A percentile compares a stretch with the other conserved stretches of the same genome.
These are phyloP conservation scores for Penicillium salamii DNA, from an alignment of 495 filamentous ascomycete species.

Conservation along the genomic window DNA sequence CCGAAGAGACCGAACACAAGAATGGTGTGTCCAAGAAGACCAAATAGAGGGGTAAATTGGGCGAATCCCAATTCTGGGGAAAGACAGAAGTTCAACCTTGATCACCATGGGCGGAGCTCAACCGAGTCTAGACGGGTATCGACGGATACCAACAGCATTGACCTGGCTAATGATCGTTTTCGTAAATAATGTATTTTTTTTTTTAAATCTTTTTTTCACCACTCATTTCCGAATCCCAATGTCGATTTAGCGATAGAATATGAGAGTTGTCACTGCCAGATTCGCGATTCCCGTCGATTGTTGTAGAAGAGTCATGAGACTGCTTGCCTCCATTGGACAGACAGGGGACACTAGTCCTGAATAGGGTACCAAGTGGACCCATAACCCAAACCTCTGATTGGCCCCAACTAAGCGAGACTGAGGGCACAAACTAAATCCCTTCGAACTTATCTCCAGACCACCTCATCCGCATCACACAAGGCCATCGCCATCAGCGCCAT, in stretches of 20 bases:
- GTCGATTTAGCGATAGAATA: conserved; percentile 10
- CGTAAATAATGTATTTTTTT: conserved; percentile 11
- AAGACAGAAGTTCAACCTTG: conserved; percentile 18
- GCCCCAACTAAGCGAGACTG: conserved; percentile 33
- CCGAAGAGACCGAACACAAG: conserved; percentile 30
- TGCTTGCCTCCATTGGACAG: conserved; percentile 8
- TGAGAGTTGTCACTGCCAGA: conserved; percentile 1
- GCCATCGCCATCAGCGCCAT: conserved; percentile 50
- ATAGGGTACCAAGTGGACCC: background rate
- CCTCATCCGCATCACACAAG: conserved; percentile 40
- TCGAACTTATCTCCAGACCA: conserved; percentile 40
- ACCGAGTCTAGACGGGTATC: conserved; percentile 1
- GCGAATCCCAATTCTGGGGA: background rate
- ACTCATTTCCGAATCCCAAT: background rate
- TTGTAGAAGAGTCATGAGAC: conserved; percentile 12
- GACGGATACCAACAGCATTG: background rate
- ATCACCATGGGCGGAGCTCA: conserved; percentile 13
- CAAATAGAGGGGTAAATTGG: conserved; percentile 9
- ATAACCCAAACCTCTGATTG: conserved; percentile 18
- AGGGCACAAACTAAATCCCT: conserved; percentile 42
- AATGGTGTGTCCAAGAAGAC: conserved; percentile 31
- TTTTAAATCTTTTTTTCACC: conserved; percentile 1
- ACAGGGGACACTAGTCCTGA: background rate
- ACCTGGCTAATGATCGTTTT: conserved; percentile 7
- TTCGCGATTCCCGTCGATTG: background rate